phyloP scores from a whole-genome alignment of 2,329 filamentous ascomycete species.

The Aspergillus felis region DNA sequence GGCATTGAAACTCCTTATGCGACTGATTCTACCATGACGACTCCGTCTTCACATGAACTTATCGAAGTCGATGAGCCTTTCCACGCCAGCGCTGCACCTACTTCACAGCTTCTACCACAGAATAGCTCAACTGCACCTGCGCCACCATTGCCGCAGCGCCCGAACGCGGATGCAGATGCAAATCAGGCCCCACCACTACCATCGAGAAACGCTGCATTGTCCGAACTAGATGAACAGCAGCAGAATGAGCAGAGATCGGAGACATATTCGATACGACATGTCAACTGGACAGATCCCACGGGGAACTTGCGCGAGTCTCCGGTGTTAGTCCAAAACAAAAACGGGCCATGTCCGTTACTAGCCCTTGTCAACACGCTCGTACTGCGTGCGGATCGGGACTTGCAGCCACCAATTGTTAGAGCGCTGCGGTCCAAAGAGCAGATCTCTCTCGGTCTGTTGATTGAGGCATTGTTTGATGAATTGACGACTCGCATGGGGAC shows the following conservation, averaged over 20 bases:
- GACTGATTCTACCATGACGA: conserved; percentile 22
- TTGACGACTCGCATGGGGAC: conserved; percentile 73
- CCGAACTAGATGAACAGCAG: conserved; percentile 30
- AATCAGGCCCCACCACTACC: conserved; percentile 5
- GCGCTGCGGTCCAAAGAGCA: conserved; percentile 77
- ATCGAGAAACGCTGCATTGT: conserved; percentile 10
- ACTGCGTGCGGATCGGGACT: conserved; percentile 68
- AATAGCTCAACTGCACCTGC: conserved; percentile 1
- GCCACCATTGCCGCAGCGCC: conserved; percentile 10
- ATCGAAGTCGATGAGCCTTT: conserved; percentile 25
- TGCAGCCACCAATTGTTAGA: conserved; percentile 69
- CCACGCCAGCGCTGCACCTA: conserved; percentile 5
- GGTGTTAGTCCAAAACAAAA: conserved; percentile 86
- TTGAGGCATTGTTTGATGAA: conserved; percentile 90
- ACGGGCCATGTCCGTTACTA: conserved; percentile 89
- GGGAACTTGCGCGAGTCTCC: conserved; percentile 72
- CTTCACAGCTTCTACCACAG: conserved; percentile 3
- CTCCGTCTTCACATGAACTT: conserved; percentile 30
- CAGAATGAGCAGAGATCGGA: conserved; percentile 56
- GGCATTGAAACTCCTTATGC: conserved; percentile 18
- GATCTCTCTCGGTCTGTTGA: conserved; percentile 76
- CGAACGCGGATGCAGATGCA: not conserved
- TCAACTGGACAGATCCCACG: conserved; percentile 72
- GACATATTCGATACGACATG: conserved; percentile 89
- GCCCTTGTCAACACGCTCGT: conserved; percentile 90